A percentile compares a stretch with the other conserved stretches of the same genome.
Evolutionary conservation across 805 yeast species (phyloP).

Genomic region (Candida awuae): DNA sequence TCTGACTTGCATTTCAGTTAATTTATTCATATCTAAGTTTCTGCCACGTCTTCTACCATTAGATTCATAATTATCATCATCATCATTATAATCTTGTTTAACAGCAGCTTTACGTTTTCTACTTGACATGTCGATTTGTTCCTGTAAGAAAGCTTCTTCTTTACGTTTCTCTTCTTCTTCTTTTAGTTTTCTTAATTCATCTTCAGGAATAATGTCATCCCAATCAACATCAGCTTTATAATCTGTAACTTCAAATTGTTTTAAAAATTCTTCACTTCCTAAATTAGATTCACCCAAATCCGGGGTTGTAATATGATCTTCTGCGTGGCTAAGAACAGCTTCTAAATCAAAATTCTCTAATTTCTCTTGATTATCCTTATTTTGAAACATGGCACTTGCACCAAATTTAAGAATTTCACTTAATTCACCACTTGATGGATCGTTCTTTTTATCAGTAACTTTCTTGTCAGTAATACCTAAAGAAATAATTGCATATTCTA

Average conservation of each 20-base stretch:
- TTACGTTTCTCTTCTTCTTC: constrained; percentile 82
- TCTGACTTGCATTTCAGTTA: constrained; percentile 82
- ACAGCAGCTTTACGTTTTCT: constrained; percentile 67
- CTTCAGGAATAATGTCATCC: constrained; percentile 98
- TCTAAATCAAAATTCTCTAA: constrained; percentile 92
- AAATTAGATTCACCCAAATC: constrained; percentile 95
- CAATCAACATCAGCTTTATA: constrained; percentile 97
- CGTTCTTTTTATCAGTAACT: constrained; percentile 49
- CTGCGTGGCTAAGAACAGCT: constrained; percentile 94
- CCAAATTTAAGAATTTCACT: constrained; percentile 95
- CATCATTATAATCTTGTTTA: constrained; percentile 37
- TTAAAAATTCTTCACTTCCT: constrained; percentile 96
- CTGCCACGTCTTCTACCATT: constrained; percentile 27
- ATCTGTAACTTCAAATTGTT: constrained; percentile 96
- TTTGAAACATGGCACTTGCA: constrained; percentile 96
- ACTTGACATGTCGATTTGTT: constrained; percentile 81
- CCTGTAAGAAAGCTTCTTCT: constrained; percentile 80
- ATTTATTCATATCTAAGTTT: constrained; percentile 37
- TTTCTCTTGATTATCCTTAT: constrained; percentile 87
- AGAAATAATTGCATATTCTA: constrained; percentile 95
- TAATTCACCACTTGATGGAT: constrained; percentile 78
- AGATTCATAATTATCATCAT: constrained; percentile 32
- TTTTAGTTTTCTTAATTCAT: constrained; percentile 78
- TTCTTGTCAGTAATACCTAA: constrained; percentile 81
- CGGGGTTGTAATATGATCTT: constrained; percentile 93